Conservation (phyloP, 192 early-diverging fungal genomes). For the Coemansia sp. region DNA sequence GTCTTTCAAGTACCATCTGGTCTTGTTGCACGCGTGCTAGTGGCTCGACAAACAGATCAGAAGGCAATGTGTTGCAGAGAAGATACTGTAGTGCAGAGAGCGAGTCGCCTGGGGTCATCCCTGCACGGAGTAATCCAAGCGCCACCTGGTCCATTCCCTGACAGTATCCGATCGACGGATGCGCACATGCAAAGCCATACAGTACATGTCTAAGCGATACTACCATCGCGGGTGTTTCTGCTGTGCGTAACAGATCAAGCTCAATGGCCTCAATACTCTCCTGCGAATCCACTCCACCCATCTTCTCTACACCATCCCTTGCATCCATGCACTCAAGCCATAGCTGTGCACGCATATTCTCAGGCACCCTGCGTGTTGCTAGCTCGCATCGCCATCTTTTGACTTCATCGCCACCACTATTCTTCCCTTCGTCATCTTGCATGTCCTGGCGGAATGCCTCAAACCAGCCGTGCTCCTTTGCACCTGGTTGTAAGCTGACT, state of each 20-base stretch:
- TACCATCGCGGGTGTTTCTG: neutral
- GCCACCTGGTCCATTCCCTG: conserved; percentile 60
- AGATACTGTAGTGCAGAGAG: conserved; percentile 48
- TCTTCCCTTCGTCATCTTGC: too few species aligned
- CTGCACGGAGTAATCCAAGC: conserved; percentile 48
- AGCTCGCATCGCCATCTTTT: too few species aligned
- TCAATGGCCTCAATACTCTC: conserved; percentile 34
- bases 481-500: too few species aligned
- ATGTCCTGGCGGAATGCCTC: too few species aligned
- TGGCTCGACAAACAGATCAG: conserved; percentile 52
- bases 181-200: conserved; percentile 24
- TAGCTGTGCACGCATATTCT: too few species aligned
- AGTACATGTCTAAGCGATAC: conserved; percentile 26
- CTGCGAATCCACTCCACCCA: neutral
- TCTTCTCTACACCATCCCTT: conserved; percentile 11
- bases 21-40: conserved; percentile 52
- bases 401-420: too few species aligned
- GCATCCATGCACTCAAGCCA: conserved; percentile 47
- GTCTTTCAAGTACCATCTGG: conserved; percentile 53
- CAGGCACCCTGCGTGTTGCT: too few species aligned
- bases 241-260: conserved; percentile 38
- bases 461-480: too few species aligned
- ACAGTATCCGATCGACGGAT: conserved; percentile 54
- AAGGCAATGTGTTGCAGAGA: conserved; percentile 48
- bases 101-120: conserved; percentile 45